Percentiles rank a stretch among this genome's conserved stretches.
phyloP scores from a whole-genome alignment of 2,329 filamentous ascomycete genomes.

The Fusarium humuli region DNA sequence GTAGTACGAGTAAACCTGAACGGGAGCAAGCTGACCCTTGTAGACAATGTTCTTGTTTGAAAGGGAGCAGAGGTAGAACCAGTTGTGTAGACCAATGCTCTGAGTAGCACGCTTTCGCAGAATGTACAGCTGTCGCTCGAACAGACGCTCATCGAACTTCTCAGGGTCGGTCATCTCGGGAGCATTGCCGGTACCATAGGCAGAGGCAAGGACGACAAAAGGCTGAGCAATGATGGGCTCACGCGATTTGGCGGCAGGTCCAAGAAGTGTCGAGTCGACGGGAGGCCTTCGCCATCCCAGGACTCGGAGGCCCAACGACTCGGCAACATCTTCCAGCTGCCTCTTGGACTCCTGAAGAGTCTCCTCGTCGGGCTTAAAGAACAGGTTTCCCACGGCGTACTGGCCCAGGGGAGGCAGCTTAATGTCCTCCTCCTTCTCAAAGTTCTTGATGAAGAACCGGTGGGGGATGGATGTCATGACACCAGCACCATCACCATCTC shows the following conservation, averaged over 20 bases:
- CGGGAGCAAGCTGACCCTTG: constrained; percentile 94
- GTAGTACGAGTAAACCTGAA: constrained; percentile 98
- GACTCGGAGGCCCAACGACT: constrained; percentile 86
- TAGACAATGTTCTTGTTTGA: constrained; percentile 99
- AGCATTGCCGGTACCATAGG: constrained; percentile 83
- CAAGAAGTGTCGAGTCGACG: constrained; percentile 90
- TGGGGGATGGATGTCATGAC: constrained; percentile 99
- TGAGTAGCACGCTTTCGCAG: constrained; percentile 95
- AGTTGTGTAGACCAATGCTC: constrained; percentile 94
- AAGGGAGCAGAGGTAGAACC: constrained; percentile 98
- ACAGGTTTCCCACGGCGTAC: constrained; percentile 97
- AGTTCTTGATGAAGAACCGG: constrained; percentile 99
- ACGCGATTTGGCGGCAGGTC: constrained; percentile 90
- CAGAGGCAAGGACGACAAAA: constrained; percentile 87
- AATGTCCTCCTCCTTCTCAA: constrained; percentile 88
- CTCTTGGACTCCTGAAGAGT: constrained; percentile 89
- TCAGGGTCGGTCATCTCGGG: constrained; percentile 83
- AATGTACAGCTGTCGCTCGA: constrained; percentile 94
- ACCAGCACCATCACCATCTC: constrained; percentile 97
- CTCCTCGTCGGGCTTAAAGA: constrained; percentile 97
- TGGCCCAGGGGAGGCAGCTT: constrained; percentile 89
- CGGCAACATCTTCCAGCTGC: constrained; percentile 94
- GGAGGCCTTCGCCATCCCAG: constrained; percentile 97
- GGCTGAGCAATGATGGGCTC: constrained; percentile 97
- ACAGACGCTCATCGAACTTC: constrained; percentile 84